Evolutionary conservation across 2,329 filamentous ascomycete genomes (phyloP), one percentile per base, ranked within the genome.

Genomic region (Fusarium pseudograminearum): DNA sequence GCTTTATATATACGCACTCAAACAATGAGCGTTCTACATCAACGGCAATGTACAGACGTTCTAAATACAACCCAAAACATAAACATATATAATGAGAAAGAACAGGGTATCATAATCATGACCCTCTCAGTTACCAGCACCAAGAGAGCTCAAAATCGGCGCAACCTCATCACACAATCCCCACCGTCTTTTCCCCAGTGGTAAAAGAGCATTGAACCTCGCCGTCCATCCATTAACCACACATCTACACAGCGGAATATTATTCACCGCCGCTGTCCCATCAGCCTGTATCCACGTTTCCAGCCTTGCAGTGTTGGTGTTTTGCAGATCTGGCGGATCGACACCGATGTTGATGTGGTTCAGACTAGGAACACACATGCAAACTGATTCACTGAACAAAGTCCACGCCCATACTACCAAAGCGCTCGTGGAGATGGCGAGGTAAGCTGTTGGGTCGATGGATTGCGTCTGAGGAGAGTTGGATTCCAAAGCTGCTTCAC

Each of bases 321-420:
- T 70, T 14, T 78, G 77, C 10, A 77, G 53, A 18, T 73, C 57
- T 1, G 73, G 52, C 0, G 67, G 67, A 42, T 69, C 69, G 5
- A 71, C 60, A 0, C 74, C 71, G 3, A 73, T 60, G 16, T 76
- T 74, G 51, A 72, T 68, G 28, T 76, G 74, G 8, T 73, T 70
- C 4, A 73, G 9, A 0, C 62, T 60, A 1, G 74, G 73, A 1
- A 76, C 68, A 36, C 79, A 82, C 3, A 61, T 65, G 33, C 75
- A 80, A 0, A 67, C 55, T 16, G 70, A 46, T 12, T 73, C 62
- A 4, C 74, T 69, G 34, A 77, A 77, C 18, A 70, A 73, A 15
- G 77, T 75, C 74, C 79, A 82, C 0, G 77, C 73, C 79, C 79
- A 82, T 1, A 80, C 66, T 2, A 81, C 73, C 4, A 79, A 58